These are phyloP conservation scores for Pseudevernia furfuracea DNA, from an alignment of 495 filamentous ascomycete genomes.

Conservation along the genomic window DNA sequence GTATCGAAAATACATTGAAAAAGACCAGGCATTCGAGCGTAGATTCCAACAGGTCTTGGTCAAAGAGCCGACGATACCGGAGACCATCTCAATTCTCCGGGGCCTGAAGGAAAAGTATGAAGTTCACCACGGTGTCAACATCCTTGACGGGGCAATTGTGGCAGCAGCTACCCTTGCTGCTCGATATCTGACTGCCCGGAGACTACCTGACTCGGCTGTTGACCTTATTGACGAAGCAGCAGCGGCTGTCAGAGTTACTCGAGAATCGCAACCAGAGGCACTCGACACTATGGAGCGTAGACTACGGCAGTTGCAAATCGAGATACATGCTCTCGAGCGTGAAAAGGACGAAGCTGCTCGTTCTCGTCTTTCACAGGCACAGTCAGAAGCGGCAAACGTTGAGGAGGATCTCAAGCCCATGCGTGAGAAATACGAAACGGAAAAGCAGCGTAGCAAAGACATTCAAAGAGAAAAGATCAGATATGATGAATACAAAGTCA, in stretches of 20 bases:
- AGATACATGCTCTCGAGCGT: constrained; percentile 86
- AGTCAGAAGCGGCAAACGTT: constrained; percentile 84
- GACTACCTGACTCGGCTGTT: constrained; percentile 92
- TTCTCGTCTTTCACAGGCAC: constrained; percentile 68
- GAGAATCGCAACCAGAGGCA: constrained; percentile 91
- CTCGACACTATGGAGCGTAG: constrained; percentile 87
- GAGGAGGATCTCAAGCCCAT: constrained; percentile 85
- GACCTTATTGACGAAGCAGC: constrained; percentile 95
- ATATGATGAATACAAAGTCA: constrained; percentile 76
- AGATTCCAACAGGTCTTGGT: constrained; percentile 97
- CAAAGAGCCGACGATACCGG: constrained; percentile 78
- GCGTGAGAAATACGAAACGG: constrained; percentile 89
- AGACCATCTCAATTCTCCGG: constrained; percentile 94
- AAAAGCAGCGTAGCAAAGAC: constrained; percentile 77
- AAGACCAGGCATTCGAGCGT: constrained; percentile 94
- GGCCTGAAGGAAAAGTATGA: constrained; percentile 96
- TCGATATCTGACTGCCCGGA: constrained; percentile 80
- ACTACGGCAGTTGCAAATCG: constrained; percentile 83
- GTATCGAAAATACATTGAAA: constrained; percentile 98
- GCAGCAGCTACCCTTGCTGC: constrained; percentile 81
- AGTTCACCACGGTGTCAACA: constrained; percentile 94
- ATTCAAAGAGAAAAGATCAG: constrained; percentile 97
- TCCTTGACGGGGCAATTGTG: constrained; percentile 87
- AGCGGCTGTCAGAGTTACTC: constrained; percentile 84
- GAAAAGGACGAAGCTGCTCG: constrained; percentile 93